A percentile compares a stretch with the other conserved stretches of the same genome.
Evolutionary conservation across 2,329 filamentous ascomycete species (phyloP).

Genomic region (Fusarium musae): DNA sequence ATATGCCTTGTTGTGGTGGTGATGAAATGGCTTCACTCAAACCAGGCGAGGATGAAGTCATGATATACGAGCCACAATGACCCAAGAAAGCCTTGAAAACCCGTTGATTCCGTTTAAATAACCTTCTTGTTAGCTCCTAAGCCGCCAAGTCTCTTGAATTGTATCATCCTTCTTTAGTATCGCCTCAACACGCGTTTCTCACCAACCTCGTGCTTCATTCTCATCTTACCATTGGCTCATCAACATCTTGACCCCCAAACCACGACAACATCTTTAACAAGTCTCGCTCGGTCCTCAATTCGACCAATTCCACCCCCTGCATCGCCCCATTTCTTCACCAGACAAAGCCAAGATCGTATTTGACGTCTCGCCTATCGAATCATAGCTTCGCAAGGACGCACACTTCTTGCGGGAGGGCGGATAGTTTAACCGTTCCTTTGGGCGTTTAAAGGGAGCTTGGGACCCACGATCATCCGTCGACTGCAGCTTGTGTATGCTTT

Average conservation of each 20-base stretch:
- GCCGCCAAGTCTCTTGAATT: background rate
- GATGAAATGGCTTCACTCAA: background rate
- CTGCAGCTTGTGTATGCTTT: slow-evolving; percentile 10
- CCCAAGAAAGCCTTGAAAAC: background rate
- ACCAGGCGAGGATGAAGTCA: background rate
- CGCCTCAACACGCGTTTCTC: slow-evolving; percentile 15
- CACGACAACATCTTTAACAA: background rate
- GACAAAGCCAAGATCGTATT: slow-evolving; percentile 11
- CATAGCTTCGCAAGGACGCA: slow-evolving; percentile 30
- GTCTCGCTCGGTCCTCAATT: slow-evolving; percentile 3
- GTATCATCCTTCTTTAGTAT: background rate
- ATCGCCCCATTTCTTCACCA: background rate
- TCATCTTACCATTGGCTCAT: slow-evolving; percentile 31
- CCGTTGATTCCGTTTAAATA: background rate
- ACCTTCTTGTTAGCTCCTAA: background rate
- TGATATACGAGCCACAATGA: background rate
- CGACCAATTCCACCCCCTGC: background rate
- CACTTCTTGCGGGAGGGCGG: slow-evolving; percentile 18
- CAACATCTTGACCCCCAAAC: background rate
- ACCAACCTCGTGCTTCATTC: slow-evolving; percentile 36
- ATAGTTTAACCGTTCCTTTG: slow-evolving; percentile 30
- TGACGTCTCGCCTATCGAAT: slow-evolving; percentile 30
- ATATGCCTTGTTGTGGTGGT: background rate
- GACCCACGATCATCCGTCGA: background rate
- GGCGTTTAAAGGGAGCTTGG: slow-evolving; percentile 15